phyloP scores from a whole-genome alignment of 208 protist genomes.

The Endotrypanum monterogeii region DNA sequence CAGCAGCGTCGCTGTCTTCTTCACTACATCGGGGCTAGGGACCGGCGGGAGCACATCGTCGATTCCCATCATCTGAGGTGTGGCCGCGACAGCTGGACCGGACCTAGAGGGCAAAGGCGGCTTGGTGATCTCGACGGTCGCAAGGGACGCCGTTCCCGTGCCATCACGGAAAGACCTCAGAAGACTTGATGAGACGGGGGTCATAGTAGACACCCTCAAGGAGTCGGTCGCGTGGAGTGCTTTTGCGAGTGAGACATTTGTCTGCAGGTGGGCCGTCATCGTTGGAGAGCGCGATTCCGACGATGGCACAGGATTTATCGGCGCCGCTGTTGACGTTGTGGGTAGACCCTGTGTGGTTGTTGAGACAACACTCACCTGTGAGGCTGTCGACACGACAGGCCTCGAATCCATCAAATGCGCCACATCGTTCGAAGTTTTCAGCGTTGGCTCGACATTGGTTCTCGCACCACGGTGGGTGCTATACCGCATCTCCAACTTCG shows the following conservation, averaged over 20 bases:
- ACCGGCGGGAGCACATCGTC: neutral
- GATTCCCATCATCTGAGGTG: neutral
- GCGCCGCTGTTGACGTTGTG: neutral
- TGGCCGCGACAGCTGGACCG: neutral
- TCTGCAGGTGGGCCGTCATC: neutral
- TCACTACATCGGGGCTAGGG: neutral
- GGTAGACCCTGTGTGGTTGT: neutral
- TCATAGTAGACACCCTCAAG: neutral
- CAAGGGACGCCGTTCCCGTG: neutral
- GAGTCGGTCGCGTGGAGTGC: neutral
- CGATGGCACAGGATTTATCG: neutral
- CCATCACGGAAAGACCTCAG: conserved; percentile 7
- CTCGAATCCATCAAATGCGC: neutral
- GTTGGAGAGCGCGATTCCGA: neutral
- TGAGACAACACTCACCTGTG: neutral
- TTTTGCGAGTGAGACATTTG: neutral
- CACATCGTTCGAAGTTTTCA: neutral
- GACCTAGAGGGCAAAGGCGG: neutral
- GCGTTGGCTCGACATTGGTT: neutral
- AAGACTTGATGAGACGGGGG: conserved; percentile 11
- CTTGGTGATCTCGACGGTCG: neutral
- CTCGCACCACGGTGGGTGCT: neutral
- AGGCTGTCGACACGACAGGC: neutral
- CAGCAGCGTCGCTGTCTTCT: conserved; percentile 16
- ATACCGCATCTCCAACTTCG: conserved; percentile 47